Conservation (phyloP, 495 filamentous ascomycete species). For the Xylaria nigripes region DNA sequence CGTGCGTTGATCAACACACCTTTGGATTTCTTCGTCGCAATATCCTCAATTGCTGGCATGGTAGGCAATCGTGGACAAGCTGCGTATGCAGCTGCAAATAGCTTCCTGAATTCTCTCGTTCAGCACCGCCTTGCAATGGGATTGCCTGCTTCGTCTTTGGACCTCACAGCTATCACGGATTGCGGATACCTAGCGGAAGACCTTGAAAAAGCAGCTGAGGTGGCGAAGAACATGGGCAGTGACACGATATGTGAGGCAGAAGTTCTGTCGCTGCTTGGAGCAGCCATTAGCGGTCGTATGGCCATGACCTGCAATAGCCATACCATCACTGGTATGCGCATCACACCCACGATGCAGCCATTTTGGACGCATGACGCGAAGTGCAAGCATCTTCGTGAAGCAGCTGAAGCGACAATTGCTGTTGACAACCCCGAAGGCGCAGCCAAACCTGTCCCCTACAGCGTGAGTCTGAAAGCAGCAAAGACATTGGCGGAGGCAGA, state of each 20-base stretch:
- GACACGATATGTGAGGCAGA: slow-evolving; percentile 46
- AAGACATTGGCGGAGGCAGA: slow-evolving; percentile 37
- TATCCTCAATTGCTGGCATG: slow-evolving; percentile 53
- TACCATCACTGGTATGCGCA: slow-evolving; percentile 45
- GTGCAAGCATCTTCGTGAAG: slow-evolving; percentile 41
- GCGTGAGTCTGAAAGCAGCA: slow-evolving; percentile 34
- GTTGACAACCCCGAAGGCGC: slow-evolving; percentile 22
- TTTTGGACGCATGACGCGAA: slow-evolving; percentile 47
- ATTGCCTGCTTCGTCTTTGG: slow-evolving; percentile 43
- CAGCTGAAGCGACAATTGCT: slow-evolving; percentile 36
- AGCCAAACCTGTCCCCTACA: slow-evolving; percentile 33
- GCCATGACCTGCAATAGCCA: slow-evolving; percentile 36
- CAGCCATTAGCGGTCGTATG: slow-evolving; percentile 37
- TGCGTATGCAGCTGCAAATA: slow-evolving; percentile 57
- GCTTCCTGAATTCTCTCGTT: slow-evolving; percentile 49
- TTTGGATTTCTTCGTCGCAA: slow-evolving; percentile 60
- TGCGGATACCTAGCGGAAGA: slow-evolving; percentile 49
- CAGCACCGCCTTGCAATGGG: slow-evolving; percentile 39
- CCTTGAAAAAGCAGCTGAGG: slow-evolving; percentile 38
- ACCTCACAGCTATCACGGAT: slow-evolving; percentile 48
- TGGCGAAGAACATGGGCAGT: slow-evolving; percentile 40
- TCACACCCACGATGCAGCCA: slow-evolving; percentile 36
- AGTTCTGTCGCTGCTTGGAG: slow-evolving; percentile 40
- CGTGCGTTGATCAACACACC: slow-evolving; percentile 35
- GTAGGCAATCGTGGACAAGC: slow-evolving; percentile 55